Conservation (phyloP, 2,329 filamentous ascomycete species). For the Aspergillus calidoustus region DNA sequence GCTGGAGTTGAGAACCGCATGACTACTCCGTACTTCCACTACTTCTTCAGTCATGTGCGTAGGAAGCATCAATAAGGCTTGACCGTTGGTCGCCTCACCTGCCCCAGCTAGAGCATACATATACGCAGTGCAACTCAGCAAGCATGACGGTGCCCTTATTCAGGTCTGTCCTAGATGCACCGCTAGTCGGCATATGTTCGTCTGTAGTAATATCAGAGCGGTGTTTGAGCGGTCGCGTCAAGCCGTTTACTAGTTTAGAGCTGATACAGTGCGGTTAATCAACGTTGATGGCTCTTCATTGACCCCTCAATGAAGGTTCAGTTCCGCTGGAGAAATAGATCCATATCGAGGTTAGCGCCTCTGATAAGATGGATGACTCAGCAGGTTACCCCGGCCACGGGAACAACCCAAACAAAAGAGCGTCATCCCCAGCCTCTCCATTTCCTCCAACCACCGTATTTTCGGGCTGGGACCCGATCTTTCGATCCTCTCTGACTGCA, state of each 20-base stretch:
- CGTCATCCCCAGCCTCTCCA: conserved; percentile 41
- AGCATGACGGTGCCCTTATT: neutral
- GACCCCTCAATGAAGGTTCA: neutral
- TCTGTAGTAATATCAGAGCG: neutral
- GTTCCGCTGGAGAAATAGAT: neutral
- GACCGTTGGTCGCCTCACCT: neutral
- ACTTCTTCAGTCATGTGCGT: neutral
- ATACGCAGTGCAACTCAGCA: neutral
- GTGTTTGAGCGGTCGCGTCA: neutral
- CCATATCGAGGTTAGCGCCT: conserved; percentile 1
- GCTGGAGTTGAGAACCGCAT: neutral
- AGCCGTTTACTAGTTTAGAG: neutral
- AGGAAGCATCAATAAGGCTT: neutral
- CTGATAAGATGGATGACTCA: conserved; percentile 33
- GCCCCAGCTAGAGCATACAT: neutral
- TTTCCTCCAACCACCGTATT: conserved; percentile 44
- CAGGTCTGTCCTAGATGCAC: neutral
- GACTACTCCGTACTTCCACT: neutral
- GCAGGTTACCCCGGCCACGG: conserved; percentile 34
- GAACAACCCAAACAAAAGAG: conserved; percentile 31
- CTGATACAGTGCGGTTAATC: neutral
- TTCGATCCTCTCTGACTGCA: conserved; percentile 19
- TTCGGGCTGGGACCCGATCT: conserved; percentile 25
- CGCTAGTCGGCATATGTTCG: neutral
- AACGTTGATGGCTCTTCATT: neutral